Evolutionary conservation across 352 stramenopile genomes (phyloP).

Genomic region (Halophytophthora batemanensis): DNA sequence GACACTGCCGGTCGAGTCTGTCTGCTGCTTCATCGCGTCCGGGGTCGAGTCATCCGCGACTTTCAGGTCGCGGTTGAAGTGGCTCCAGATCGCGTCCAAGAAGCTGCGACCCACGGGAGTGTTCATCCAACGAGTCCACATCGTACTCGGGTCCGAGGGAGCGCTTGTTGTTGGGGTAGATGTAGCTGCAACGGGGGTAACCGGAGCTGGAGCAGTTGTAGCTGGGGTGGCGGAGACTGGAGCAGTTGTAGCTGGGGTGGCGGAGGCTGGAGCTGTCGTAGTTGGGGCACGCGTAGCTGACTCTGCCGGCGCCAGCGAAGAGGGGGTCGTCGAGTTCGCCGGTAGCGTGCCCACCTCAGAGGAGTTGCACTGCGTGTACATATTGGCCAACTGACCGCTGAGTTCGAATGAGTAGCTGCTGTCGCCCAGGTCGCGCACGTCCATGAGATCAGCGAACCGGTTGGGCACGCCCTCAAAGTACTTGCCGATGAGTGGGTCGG

Average conservation of each 20-base stretch:
- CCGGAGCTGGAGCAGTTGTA: slow-evolving; percentile 5
- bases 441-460: slow-evolving; percentile 36
- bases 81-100: slow-evolving; percentile 13
- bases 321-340: not conserved
- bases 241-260: slow-evolving; percentile 4
- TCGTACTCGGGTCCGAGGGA: not conserved
- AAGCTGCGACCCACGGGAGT: not conserved
- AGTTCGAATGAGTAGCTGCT: slow-evolving; percentile 55
- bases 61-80: slow-evolving; percentile 8
- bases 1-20: not conserved
- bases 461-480: slow-evolving; percentile 32
- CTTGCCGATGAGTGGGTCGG: slow-evolving; percentile 33
- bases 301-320: not conserved
- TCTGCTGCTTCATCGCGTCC: not conserved
- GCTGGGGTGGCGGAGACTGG: not conserved
- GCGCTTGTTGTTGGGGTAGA: not conserved
- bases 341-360: not conserved
- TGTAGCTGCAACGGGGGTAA: not conserved
- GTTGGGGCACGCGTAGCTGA: slow-evolving; percentile 3
- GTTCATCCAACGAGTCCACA: too few relatives aligned
- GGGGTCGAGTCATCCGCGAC: not conserved
- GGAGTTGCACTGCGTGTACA: slow-evolving; percentile 31
- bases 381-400: slow-evolving; percentile 26
- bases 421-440: slow-evolving; percentile 31
- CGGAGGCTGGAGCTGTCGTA: not conserved